Base-by-base conservation (phyloP, 179 eudicot genomes). In the Camellia oleifera region DNA sequence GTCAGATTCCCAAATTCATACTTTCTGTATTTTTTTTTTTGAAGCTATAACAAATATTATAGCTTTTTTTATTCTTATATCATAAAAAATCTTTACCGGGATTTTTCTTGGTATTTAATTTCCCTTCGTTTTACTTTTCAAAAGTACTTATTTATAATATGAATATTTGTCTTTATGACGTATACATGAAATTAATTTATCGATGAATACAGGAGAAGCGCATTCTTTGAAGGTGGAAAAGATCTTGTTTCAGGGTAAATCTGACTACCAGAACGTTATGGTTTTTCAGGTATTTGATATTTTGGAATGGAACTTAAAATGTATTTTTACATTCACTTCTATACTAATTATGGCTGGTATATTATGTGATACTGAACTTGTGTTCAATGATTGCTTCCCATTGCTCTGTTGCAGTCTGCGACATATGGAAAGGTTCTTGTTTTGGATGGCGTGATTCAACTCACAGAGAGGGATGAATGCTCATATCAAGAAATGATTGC, bases 401-500 rank as follows among this genome's bases (percentile, higher is more conserved):
- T 44, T 77, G 13, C 32, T 53, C 42, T 44, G 54, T 77, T 75
- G 77, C 87, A 91, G 94, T 91, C 94, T 61, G 77, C 91, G 14
- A 86, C 92, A 17, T 91, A 91, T 48, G 94, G 94, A 20, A 91
- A 89, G 79, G 92, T 91, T 85, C 89, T 91, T 78, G 81, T 89
- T 67, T 81, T 91, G 81, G 94, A 95, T 82, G 99, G 93, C 18
- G 97, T 92, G 12, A 94, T 94, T 83, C 98, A 92, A 87, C 92
- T 92, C 77, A 93, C 98, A 0, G 97, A 94, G 86, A 88, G 97
- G 84, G 98, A 93, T 80, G 98, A 94, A 84, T 95, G 96, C 77
- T 98, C 98, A 18, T 95, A 95, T 81, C 99, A 93, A 85, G 99
- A 95, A 85, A 95, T 95, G 98, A 94, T 95, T 74, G 79, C 89